Evolutionary conservation across 2,329 filamentous ascomycete genomes (phyloP).

Genomic region (Beauveria sp.): DNA sequence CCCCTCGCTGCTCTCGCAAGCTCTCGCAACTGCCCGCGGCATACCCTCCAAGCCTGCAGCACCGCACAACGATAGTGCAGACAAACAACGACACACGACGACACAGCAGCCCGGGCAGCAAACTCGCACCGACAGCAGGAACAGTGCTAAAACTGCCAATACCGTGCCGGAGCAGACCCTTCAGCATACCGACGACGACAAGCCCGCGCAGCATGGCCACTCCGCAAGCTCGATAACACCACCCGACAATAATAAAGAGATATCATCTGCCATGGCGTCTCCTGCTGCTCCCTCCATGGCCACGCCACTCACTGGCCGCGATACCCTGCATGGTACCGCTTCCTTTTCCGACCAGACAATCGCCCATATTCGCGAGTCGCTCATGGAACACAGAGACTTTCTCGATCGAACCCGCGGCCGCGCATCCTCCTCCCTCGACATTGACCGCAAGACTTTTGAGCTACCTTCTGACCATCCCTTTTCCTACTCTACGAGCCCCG

Average conservation of each 20-base stretch:
- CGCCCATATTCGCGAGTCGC: constrained; percentile 27
- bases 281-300: constrained; percentile 15
- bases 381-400: constrained; percentile 28
- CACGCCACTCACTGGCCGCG: constrained; percentile 19
- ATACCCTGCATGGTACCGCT: constrained; percentile 24
- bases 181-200: background rate
- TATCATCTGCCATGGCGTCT: constrained; percentile 19
- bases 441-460: constrained; percentile 21
- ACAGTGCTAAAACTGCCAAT: background rate
- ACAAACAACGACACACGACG: background rate
- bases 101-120: background rate
- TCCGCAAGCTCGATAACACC: background rate
- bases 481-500: constrained; percentile 18
- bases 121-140: background rate
- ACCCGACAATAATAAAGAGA: constrained; percentile 14
- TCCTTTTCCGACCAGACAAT: constrained; percentile 26
- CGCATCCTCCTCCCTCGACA: constrained; percentile 27
- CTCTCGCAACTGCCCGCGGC: constrained; percentile 10
- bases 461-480: constrained; percentile 11
- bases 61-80: background rate
- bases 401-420: constrained; percentile 23
- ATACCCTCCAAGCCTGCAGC: constrained; percentile 4
- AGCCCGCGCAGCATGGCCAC: constrained; percentile 1
- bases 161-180: background rate
- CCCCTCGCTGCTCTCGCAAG: constrained; percentile 11